phyloP scores from a whole-genome alignment of 768 basidiomycete species.

The Mycena floridula region DNA sequence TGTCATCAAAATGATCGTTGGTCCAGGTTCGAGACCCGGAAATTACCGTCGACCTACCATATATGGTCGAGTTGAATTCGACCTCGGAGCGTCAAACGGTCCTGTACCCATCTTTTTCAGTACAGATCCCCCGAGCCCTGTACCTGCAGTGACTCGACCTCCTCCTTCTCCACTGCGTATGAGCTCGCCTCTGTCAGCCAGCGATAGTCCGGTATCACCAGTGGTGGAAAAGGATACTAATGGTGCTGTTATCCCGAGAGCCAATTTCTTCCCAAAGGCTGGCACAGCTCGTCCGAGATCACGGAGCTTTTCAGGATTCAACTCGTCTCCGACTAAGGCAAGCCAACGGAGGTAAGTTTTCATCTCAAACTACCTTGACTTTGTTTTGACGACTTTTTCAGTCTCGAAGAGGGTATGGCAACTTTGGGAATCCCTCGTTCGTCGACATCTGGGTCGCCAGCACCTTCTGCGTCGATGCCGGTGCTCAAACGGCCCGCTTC shows the following conservation, averaged over 20 bases:
- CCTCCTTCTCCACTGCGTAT: background rate
- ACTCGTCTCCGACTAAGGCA: slow-evolving; percentile 28
- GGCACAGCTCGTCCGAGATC: slow-evolving; percentile 56
- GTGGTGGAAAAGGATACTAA: background rate
- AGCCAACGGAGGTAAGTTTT: slow-evolving; percentile 23
- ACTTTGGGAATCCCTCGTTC: slow-evolving; percentile 2
- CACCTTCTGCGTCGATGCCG: slow-evolving; percentile 8
- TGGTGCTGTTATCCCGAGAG: slow-evolving; percentile 38
- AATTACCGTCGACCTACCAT: slow-evolving; percentile 44
- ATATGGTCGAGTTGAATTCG: slow-evolving; percentile 49
- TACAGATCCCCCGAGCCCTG: slow-evolving; percentile 37
- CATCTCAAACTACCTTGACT: too few relatives aligned
- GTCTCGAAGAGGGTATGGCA: slow-evolving; percentile 19
- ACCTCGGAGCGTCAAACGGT: slow-evolving; percentile 40
- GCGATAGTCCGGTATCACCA: background rate
- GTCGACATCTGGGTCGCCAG: too few relatives aligned
- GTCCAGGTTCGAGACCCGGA: slow-evolving; percentile 1
- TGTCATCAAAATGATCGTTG: slow-evolving; percentile 20
- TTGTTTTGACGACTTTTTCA: slow-evolving; percentile 9
- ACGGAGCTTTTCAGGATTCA: slow-evolving; percentile 73
- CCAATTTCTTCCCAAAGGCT: slow-evolving; percentile 59
- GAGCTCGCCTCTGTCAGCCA: background rate
- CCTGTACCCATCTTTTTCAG: slow-evolving; percentile 62
- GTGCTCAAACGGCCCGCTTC: background rate
- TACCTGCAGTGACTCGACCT: slow-evolving; percentile 1